These are phyloP conservation scores for Phialemoniopsis sp. DNA, from an alignment of 2,329 filamentous ascomycete genomes.

Conservation along the genomic window DNA sequence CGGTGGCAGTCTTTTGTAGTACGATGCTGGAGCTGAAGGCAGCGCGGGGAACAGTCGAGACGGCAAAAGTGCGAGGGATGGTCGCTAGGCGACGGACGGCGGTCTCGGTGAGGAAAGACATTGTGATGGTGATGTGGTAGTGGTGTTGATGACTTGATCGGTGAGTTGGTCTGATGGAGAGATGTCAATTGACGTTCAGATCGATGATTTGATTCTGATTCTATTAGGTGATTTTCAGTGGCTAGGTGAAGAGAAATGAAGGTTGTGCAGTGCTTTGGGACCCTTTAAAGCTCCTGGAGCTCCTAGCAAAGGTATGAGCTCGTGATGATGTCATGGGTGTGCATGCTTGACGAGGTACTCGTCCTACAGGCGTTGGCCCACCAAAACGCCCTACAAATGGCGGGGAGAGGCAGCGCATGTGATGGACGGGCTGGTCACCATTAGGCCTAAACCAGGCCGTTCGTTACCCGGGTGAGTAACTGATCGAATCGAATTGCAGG, in stretches of 20 bases:
- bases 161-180: not conserved
- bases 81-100: constrained; percentile 36
- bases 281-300: not conserved
- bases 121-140: constrained; percentile 21
- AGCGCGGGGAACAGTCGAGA: constrained; percentile 27
- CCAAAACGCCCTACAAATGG: no score
- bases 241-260: constrained; percentile 1
- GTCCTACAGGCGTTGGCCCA: no score
- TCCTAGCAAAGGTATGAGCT: constrained; percentile 4
- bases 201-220: constrained; percentile 1
- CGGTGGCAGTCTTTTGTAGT: constrained; percentile 43
- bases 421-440: no score
- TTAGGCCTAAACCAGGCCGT: no score
- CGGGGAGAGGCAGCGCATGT: no score
- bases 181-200: constrained; percentile 3
- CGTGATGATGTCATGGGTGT: constrained; percentile 10
- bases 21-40: constrained; percentile 44
- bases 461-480: no score
- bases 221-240: constrained; percentile 1
- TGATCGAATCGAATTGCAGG: constrained; percentile 1
- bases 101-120: constrained; percentile 51
- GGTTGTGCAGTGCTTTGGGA: not conserved
- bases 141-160: not conserved
- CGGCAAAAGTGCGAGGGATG: constrained; percentile 29
- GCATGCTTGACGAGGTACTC: no score